Conservation (phyloP, 768 basidiomycete genomes). For the Agaricus subrufescens region DNA sequence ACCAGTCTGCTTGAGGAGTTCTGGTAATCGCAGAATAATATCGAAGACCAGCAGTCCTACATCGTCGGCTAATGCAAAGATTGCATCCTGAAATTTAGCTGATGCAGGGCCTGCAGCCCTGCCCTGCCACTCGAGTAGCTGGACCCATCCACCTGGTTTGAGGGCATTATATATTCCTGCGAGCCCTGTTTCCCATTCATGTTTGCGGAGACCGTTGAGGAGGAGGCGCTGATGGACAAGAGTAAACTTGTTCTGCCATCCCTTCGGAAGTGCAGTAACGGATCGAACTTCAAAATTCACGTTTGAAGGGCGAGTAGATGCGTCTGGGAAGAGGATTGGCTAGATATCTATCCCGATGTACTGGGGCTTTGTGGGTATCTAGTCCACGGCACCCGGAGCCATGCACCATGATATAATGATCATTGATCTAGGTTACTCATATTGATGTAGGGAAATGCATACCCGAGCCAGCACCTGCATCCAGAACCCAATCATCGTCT, state of each 20-base stretch:
- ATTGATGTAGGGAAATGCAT: too few species aligned
- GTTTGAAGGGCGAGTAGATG: not conserved
- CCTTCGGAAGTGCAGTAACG: not conserved
- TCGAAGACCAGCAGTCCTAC: not conserved
- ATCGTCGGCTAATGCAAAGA: not conserved
- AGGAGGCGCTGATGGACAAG: constrained; percentile 8
- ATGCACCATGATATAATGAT: not conserved
- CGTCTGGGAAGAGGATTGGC: constrained; percentile 1
- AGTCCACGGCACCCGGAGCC: not conserved
- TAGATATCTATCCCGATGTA: constrained; percentile 3
- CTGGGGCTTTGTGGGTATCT: not conserved
- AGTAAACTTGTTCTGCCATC: constrained; percentile 7
- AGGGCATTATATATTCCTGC: not conserved
- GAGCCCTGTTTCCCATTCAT: constrained; percentile 5
- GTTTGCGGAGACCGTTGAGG: not conserved
- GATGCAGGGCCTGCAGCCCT: not conserved
- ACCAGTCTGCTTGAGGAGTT: not conserved
- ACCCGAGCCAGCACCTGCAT: too few species aligned
- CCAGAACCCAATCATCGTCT: too few species aligned
- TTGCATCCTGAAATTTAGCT: not conserved
- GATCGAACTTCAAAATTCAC: constrained; percentile 1
- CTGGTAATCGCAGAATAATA: not conserved
- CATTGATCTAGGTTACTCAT: too few species aligned
- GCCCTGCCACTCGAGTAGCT: not conserved
- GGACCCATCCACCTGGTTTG: constrained; percentile 4